Base-by-base conservation (phyloP, 2,329 filamentous ascomycete genomes). In the Xylariaceae sp. region DNA sequence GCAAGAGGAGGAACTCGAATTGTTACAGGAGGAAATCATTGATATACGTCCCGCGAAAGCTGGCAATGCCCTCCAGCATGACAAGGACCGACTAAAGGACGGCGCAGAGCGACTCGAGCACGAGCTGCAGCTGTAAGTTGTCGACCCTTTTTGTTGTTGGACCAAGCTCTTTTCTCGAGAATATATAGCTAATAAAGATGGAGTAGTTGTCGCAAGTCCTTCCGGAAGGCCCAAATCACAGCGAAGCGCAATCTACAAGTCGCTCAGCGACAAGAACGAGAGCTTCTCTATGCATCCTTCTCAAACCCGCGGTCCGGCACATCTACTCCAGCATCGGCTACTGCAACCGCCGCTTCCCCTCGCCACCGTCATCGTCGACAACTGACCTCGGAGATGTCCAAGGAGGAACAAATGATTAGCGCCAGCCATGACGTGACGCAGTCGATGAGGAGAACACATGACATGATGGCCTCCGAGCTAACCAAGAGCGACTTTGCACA, bases 401-500 rank as follows among this genome's bases (percentile, higher is more conserved):
- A 87, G 19, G 86, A 92, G 65, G 87, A 95, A 62, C 81, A 91
- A 63, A 82, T 87, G 37, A 80, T 92, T 12, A 86, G 87, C 60
- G 90, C 94, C 0, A 91, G 90, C 28, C 87, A 83, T 64, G 91
- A 96, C 77, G 90, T 98, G 51, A 98, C 94, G 3, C 80, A 87
- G 45, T 90, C 92, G 1, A 82, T 99, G 49, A 85, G 92, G 59
- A 83, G 92, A 59, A 96, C 94, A 5, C 93, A 98, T 75, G 86
- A 90, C 61, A 83, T 96, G 68, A 93, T 98, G 79, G 87, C 91
- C 62, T 82, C 86, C 4, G 93, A 97, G 78, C 84, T 99, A 6
- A 86, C 88, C 43, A 88, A 92, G 58, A 96, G 91, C 64, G 88
- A 91, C 67, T 98, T 96, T 71, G 94, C 94, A 16, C 89, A 95